Evolutionary conservation across 495 filamentous ascomycete genomes (phyloP).

Genomic region (Aspergillus wentii): DNA sequence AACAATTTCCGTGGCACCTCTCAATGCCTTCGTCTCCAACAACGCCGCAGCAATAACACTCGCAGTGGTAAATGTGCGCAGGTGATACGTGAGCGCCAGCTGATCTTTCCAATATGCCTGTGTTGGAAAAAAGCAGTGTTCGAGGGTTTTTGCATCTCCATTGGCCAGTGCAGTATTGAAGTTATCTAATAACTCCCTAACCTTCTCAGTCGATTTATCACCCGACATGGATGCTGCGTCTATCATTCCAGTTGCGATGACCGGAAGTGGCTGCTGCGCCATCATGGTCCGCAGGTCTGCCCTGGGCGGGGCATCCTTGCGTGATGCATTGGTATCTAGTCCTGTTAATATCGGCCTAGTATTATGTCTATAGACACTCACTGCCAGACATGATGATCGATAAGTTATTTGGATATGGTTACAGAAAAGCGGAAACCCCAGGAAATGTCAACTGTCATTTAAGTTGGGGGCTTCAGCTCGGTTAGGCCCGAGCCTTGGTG

Average conservation of each 20-base stretch:
- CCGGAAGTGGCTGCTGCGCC: conserved; percentile 12
- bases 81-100: conserved; percentile 15
- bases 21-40: conserved; percentile 10
- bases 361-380: too few species aligned
- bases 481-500: too few species aligned
- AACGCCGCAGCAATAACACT: conserved; percentile 9
- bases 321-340: neutral
- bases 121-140: conserved; percentile 13
- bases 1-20: conserved; percentile 9
- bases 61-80: conserved; percentile 12
- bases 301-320: conserved; percentile 8
- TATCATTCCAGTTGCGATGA: conserved; percentile 8
- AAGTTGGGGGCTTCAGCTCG: too few species aligned
- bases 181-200: conserved; percentile 1
- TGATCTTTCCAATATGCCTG: conserved; percentile 22
- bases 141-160: conserved; percentile 1
- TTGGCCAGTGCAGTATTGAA: conserved; percentile 12
- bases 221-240: conserved; percentile 10
- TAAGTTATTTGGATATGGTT: too few species aligned
- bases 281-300: conserved; percentile 18
- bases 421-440: too few species aligned
- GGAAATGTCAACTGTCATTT: too few species aligned
- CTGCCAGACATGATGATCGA: too few species aligned
- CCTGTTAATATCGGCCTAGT: neutral
- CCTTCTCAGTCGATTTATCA: conserved; percentile 11